phyloP scores from a whole-genome alignment of 2,329 filamentous ascomycete species.

The Arthrobotrys pseudoclavata region DNA sequence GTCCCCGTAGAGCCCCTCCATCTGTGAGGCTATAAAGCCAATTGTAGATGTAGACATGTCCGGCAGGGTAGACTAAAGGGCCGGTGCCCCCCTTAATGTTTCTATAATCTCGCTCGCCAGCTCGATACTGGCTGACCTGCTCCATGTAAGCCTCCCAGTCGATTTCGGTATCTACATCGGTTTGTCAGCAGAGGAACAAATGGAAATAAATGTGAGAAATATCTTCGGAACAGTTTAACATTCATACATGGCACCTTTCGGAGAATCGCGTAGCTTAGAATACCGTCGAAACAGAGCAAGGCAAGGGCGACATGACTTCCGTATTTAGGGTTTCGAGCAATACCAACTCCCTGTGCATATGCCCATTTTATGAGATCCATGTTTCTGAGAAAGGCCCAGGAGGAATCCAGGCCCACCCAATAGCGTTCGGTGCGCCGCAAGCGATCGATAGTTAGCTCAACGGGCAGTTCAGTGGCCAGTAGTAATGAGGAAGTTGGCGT shows the following conservation, averaged over 20 bases:
- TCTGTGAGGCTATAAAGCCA: conserved; percentile 82
- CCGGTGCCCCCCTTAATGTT: conserved; percentile 89
- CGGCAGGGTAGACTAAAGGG: conserved; percentile 93
- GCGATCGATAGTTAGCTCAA: neutral
- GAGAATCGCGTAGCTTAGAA: conserved; percentile 51
- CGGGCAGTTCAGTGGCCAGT: neutral
- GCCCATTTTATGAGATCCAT: conserved; percentile 34
- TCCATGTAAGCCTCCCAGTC: conserved; percentile 99
- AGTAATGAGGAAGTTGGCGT: neutral
- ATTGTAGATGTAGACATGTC: conserved; percentile 92
- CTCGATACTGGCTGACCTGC: conserved; percentile 82
- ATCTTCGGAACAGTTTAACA: neutral
- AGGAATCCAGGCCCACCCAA: too few species aligned
- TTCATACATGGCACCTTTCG: conserved; percentile 45
- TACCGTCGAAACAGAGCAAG: conserved; percentile 45
- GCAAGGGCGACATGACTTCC: conserved; percentile 16
- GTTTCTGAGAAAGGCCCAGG: neutral
- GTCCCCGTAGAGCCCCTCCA: conserved; percentile 79
- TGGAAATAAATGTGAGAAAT: neutral
- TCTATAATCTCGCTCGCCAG: conserved; percentile 89
- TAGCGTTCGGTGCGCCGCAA: neutral
- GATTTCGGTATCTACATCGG: conserved; percentile 87
- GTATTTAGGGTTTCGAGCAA: conserved; percentile 30
- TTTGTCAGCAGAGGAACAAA: neutral
- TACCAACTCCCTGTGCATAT: conserved; percentile 7